Percentiles rank a stretch among this genome's conserved stretches.
Evolutionary conservation across 768 basidiomycete genomes (phyloP).

Genomic region (Lactifluus echinatus): DNA sequence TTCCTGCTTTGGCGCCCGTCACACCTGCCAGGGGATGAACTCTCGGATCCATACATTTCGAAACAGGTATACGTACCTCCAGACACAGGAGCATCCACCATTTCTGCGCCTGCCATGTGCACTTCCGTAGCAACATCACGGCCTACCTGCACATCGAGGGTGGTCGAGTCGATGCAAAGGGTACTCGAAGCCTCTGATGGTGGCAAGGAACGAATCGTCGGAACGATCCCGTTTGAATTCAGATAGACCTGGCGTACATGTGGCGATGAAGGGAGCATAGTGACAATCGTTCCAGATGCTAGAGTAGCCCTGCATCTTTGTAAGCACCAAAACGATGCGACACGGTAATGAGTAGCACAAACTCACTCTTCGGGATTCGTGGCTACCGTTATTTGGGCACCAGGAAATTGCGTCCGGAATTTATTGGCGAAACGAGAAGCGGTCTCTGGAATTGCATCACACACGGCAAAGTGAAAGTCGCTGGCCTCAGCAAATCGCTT

Average conservation of each 20-base stretch:
- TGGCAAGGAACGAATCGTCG: slow-evolving; percentile 45
- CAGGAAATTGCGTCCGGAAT: slow-evolving; percentile 51
- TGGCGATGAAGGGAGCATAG: slow-evolving; percentile 89
- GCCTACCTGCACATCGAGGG: slow-evolving; percentile 73
- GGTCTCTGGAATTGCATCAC: slow-evolving; percentile 60
- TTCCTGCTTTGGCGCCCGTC: slow-evolving; percentile 78
- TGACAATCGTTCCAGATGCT: slow-evolving; percentile 60
- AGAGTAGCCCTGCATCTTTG: slow-evolving; percentile 44
- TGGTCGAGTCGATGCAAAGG: slow-evolving; percentile 84
- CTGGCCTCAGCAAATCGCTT: slow-evolving; percentile 48
- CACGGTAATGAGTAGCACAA: slow-evolving; percentile 3
- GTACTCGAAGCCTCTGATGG: slow-evolving; percentile 35
- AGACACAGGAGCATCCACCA: slow-evolving; percentile 93
- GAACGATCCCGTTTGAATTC: slow-evolving; percentile 51
- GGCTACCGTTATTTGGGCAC: slow-evolving; percentile 49
- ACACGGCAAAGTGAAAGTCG: slow-evolving; percentile 63
- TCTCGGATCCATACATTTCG: background rate
- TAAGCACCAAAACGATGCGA: background rate
- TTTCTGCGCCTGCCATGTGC: slow-evolving; percentile 47
- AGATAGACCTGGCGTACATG: slow-evolving; percentile 75
- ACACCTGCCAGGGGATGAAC: slow-evolving; percentile 43
- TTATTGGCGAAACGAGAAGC: slow-evolving; percentile 46
- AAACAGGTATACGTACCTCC: slow-evolving; percentile 50
- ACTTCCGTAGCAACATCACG: slow-evolving; percentile 53
- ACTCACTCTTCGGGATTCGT: slow-evolving; percentile 67